phyloP scores from a whole-genome alignment of 2,329 filamentous ascomycete genomes.

The Penicillium thymicola region DNA sequence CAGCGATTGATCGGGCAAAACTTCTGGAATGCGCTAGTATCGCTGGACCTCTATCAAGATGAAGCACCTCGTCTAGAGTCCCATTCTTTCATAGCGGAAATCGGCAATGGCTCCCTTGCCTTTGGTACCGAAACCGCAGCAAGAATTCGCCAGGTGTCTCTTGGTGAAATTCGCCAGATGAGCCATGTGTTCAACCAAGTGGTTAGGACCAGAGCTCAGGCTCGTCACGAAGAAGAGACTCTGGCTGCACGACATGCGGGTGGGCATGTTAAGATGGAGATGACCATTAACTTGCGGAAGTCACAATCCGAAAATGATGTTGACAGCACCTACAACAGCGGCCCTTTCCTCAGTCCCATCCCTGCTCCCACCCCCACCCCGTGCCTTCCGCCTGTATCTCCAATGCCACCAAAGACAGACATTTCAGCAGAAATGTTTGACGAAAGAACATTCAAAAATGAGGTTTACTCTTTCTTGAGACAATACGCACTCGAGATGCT shows the following conservation, averaged over 20 bases:
- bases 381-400: neutral
- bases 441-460: conserved; percentile 11
- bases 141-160: neutral
- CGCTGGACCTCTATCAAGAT: neutral
- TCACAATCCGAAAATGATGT: neutral
- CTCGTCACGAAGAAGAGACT: neutral
- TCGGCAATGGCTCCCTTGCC: conserved; percentile 10
- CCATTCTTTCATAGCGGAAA: conserved; percentile 9
- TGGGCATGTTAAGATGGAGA: neutral
- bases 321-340: neutral
- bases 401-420: neutral
- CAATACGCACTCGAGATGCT: conserved; percentile 20
- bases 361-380: neutral
- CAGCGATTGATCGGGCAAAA: conserved; percentile 13
- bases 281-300: neutral
- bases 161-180: neutral
- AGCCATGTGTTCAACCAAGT: conserved; percentile 2
- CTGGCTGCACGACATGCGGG: neutral
- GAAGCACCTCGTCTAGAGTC: neutral
- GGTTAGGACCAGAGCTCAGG: neutral
- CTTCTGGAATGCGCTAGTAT: conserved; percentile 11
- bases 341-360: neutral
- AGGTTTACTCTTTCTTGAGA: conserved; percentile 19
- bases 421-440: neutral
- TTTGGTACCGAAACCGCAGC: conserved; percentile 14